Evolutionary conservation across 1,284 basidiomycete species (phyloP), one percentile per base, ranked within the genome.

Genomic region (Fomes fomentarius): DNA sequence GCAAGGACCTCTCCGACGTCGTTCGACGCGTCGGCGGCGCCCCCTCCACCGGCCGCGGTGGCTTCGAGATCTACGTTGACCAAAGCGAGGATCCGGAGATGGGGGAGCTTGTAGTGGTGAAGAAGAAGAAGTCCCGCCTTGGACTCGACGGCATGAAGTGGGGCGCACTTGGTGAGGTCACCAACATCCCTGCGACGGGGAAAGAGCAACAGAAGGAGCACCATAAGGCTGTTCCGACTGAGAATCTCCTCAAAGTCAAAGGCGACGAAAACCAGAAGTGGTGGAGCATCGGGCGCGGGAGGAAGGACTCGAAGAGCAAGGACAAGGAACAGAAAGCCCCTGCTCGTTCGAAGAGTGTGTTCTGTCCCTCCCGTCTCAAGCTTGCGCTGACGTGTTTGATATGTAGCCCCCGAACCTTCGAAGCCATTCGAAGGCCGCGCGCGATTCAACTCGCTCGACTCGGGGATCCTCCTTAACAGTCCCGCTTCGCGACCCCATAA

Each of bases 61-160:
- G 81, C 1, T 87, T 88, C 63, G 86, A 90, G 61, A 88, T 91
- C 50, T 89, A 85, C 62, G 85, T 91, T 9, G 88, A 91, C 64
- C 83, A 85, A 1, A 70, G 76, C 1, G 74, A 79, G 17, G 86
- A 88, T 59, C 80, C 81, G 0, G 86, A 89, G 11, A 74, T 86
- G 30, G 86, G 80, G 5, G 87, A 89, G 56, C 81, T 90, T 31
- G 66, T 90, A 21, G 76, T 92, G 63, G 82, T 92, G 43, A 88
- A 89, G 82, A 91, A 89, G 80, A 85, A 85, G 76, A 91, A 89
- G 66, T 83, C 82, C 3, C 74, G 89, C 1, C 77, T 77, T 0
- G 83, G 74, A 2, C 69, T 92, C 52, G 80, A 88, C 61, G 82
- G 79, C 15, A 73, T 92, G 69, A 69, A 71, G 12, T 89, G 88